Evolutionary conservation across 2,329 filamentous ascomycete species (phyloP).

Genomic region (Lachnellula arida): DNA sequence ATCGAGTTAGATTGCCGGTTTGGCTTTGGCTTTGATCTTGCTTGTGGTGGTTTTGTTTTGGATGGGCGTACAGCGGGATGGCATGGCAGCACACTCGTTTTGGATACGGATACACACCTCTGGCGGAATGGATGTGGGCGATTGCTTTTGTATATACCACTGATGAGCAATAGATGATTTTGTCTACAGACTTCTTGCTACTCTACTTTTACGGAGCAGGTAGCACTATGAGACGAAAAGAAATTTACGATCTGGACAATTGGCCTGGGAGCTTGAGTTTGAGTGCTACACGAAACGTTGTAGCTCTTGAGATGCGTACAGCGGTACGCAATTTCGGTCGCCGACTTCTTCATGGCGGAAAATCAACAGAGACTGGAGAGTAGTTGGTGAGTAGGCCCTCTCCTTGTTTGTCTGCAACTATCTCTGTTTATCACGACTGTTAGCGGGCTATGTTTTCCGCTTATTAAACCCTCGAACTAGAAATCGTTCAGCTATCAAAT

Average conservation of each 20-base stretch:
- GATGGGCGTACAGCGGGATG: not conserved
- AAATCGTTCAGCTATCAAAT: too few relatives aligned
- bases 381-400: too few relatives aligned
- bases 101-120: not conserved
- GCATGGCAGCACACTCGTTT: not conserved
- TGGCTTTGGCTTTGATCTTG: not conserved
- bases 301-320: not conserved
- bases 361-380: too few relatives aligned
- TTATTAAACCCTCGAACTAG: too few relatives aligned
- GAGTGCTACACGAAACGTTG: not conserved
- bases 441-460: too few relatives aligned
- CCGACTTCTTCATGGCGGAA: too few relatives aligned
- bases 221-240: not conserved
- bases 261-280: not conserved
- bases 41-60: not conserved
- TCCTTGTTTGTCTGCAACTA: too few relatives aligned
- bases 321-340: not conserved
- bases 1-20: not conserved
- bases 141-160: constrained; percentile 26
- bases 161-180: constrained; percentile 19
- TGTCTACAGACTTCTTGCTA: not conserved
- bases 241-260: not conserved
- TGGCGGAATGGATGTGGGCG: not conserved
- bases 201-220: too few relatives aligned
- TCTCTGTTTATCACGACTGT: too few relatives aligned